Evolutionary conservation across 345 rosid species (phyloP).

Genomic region (Heritiera littoralis): DNA sequence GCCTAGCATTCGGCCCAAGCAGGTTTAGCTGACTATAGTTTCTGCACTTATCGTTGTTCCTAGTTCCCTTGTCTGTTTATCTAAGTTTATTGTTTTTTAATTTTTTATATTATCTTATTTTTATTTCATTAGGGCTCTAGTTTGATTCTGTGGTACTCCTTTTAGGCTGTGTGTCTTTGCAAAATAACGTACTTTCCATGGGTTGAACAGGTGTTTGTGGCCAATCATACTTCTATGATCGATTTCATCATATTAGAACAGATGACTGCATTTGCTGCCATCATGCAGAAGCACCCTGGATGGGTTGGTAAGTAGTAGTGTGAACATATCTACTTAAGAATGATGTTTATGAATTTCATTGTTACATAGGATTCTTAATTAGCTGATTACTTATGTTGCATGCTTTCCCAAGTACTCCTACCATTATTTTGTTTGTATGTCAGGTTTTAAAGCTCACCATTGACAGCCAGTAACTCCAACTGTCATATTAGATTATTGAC

Average conservation of each 20-base stretch:
- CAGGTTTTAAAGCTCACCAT: neutral
- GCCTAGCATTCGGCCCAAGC: conserved; percentile 95
- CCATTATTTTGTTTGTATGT: neutral
- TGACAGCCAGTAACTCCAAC: neutral
- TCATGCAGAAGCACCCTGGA: conserved; percentile 99
- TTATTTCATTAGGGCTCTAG: neutral
- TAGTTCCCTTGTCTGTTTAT: neutral
- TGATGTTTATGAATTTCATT: neutral
- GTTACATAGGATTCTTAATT: neutral
- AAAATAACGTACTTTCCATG: conserved; percentile 20
- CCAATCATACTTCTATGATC: conserved; percentile 99
- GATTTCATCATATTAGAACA: conserved; percentile 95
- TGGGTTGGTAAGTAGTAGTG: conserved; percentile 89
- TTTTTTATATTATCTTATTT: no score
- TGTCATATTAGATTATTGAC: neutral
- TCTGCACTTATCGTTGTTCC: neutral
- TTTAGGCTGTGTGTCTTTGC: neutral
- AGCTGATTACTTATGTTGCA: neutral
- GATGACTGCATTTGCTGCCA: conserved; percentile 97
- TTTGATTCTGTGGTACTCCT: neutral
- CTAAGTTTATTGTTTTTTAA: neutral
- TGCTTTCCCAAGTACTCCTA: neutral
- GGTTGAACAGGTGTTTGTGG: conserved; percentile 79
- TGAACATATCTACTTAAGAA: neutral
- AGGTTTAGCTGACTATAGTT: conserved; percentile 43